Conservation (phyloP, 2,329 filamentous ascomycete species). For the Aspergillus chevalieri region DNA sequence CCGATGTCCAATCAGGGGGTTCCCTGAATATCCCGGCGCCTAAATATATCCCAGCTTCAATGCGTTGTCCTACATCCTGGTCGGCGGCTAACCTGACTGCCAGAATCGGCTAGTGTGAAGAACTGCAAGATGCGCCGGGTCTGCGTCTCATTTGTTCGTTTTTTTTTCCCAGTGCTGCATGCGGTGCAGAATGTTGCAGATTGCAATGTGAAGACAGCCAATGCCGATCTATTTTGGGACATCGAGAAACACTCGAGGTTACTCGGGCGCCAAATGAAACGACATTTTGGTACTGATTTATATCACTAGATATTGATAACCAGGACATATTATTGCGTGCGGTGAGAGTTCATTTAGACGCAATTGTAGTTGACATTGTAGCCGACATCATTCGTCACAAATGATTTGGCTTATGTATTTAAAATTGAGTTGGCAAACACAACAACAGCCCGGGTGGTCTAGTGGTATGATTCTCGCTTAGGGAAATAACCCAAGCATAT, state of each 20-base stretch:
- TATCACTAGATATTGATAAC: background rate
- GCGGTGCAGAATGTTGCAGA: background rate
- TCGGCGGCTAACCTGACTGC: conserved; percentile 17
- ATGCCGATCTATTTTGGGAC: background rate
- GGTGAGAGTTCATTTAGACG: background rate
- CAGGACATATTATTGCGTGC: background rate
- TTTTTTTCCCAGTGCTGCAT: background rate
- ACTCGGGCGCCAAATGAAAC: background rate
- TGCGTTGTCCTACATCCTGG: conserved; percentile 6
- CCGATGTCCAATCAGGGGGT: background rate
- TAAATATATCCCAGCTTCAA: background rate
- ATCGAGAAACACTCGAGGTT: background rate
- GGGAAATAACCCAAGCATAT: conserved; percentile 15
- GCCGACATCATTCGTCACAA: background rate
- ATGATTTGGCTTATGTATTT: background rate
- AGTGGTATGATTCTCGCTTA: conserved; percentile 21
- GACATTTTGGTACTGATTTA: background rate
- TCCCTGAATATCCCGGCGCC: background rate
- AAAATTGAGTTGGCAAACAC: background rate
- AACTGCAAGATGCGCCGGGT: conserved; percentile 4
- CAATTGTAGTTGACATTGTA: background rate
- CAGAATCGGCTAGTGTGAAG: conserved; percentile 20
- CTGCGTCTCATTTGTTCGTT: background rate
- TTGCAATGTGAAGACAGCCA: background rate
- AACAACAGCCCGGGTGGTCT: conserved; percentile 11